Evolutionary conservation across 2,329 filamentous ascomycete genomes (phyloP).

Genomic region (Colletotrichum sp.): DNA sequence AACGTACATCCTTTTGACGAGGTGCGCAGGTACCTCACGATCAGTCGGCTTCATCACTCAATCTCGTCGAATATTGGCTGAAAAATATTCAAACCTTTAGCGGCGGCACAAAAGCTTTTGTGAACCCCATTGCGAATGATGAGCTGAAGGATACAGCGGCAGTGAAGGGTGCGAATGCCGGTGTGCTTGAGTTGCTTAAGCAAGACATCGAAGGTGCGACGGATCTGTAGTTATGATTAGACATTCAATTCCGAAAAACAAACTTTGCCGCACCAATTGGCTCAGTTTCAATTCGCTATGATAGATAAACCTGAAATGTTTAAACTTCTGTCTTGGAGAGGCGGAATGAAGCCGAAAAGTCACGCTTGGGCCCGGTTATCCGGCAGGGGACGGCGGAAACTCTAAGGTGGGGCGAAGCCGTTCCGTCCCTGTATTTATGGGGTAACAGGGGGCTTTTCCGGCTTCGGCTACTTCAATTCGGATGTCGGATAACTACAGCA

Average conservation of each 20-base stretch:
- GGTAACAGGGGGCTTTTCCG: not conserved
- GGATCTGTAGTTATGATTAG: not conserved
- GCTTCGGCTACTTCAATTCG: not conserved
- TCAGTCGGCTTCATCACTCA: not conserved
- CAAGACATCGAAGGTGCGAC: not conserved
- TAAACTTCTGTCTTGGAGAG: not conserved
- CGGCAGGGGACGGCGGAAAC: not conserved
- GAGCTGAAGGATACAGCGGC: not conserved
- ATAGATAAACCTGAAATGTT: not conserved
- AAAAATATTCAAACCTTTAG: not conserved
- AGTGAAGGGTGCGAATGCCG: not conserved
- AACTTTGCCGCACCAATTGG: not conserved
- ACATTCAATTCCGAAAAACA: not conserved
- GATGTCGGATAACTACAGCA: not conserved
- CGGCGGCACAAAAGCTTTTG: not conserved
- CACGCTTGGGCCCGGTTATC: not conserved
- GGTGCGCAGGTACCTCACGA: not conserved
- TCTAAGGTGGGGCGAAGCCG: not conserved
- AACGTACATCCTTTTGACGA: not conserved
- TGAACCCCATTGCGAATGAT: not conserved
- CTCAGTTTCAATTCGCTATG: not conserved
- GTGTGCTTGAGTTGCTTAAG: not conserved
- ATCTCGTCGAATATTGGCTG: not conserved
- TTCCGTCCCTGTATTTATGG: not conserved
- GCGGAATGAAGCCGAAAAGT: not conserved